phyloP scores from a whole-genome alignment of 768 basidiomycete genomes.

The Serendipita indica region DNA sequence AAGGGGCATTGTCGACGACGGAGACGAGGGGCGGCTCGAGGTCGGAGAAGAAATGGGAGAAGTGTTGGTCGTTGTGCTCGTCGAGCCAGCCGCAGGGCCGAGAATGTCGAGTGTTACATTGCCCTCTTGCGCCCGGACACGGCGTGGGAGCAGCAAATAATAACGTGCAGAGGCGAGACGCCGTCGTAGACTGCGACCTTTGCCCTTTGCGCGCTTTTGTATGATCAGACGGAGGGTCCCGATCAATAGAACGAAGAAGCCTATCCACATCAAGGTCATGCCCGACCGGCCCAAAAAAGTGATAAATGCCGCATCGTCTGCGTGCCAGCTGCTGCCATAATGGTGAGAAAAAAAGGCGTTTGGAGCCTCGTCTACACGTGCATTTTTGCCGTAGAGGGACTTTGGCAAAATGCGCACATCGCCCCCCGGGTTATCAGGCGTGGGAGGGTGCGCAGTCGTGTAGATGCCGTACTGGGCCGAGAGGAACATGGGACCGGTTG shows the following conservation, averaged over 20 bases:
- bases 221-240: slow-evolving; percentile 43
- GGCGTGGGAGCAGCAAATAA: slow-evolving; percentile 63
- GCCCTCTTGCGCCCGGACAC: slow-evolving; percentile 48
- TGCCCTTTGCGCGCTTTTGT: slow-evolving; percentile 36
- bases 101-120: slow-evolving; percentile 37
- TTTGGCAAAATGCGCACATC: slow-evolving; percentile 89
- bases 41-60: slow-evolving; percentile 25
- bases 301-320: slow-evolving; percentile 96
- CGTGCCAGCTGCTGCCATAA: slow-evolving; percentile 97
- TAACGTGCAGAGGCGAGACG: slow-evolving; percentile 25
- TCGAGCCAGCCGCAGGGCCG: slow-evolving; percentile 9
- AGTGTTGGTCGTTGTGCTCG: slow-evolving; percentile 8
- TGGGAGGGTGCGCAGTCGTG: slow-evolving; percentile 47
- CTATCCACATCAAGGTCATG: slow-evolving; percentile 75
- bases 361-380: slow-evolving; percentile 63
- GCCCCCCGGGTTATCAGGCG: slow-evolving; percentile 36
- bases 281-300: slow-evolving; percentile 84
- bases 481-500: slow-evolving; percentile 97
- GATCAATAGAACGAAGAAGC: slow-evolving; percentile 51
- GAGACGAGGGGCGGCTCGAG: slow-evolving; percentile 33
- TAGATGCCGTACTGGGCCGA: slow-evolving; percentile 89
- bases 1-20: slow-evolving; percentile 33
- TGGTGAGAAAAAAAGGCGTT: slow-evolving; percentile 93
- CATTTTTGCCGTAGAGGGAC: slow-evolving; percentile 95
- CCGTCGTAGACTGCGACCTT: slow-evolving; percentile 34